These are phyloP conservation scores for Ophiostoma ips DNA, from an alignment of 2,329 filamentous ascomycete genomes.

Conservation along the genomic window DNA sequence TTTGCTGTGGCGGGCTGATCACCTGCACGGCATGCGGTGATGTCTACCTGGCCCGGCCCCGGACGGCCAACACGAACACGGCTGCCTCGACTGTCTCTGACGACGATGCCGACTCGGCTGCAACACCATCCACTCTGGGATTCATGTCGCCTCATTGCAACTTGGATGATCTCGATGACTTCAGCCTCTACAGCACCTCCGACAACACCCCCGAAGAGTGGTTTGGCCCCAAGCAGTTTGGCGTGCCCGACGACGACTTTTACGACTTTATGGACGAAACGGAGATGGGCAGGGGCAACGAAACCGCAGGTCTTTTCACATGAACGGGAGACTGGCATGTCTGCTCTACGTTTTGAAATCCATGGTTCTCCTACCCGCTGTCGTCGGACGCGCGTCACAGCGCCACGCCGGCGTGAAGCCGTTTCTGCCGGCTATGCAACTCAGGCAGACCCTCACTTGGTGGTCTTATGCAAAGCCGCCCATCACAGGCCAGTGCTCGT, in stretches of 20 bases:
- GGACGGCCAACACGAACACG: background rate
- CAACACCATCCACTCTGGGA: background rate
- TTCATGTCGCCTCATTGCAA: background rate
- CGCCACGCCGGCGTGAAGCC: too few relatives aligned
- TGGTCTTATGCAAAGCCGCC: too few relatives aligned
- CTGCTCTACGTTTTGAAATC: too few relatives aligned
- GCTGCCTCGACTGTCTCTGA: background rate
- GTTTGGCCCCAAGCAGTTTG: too few relatives aligned
- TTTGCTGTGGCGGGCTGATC: conserved; percentile 31
- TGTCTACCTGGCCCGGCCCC: conserved; percentile 4
- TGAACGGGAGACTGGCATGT: too few relatives aligned
- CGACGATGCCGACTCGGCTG: background rate
- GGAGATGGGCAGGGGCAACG: background rate
- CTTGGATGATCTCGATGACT: background rate
- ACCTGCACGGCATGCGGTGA: conserved; percentile 19
- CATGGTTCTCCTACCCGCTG: too few relatives aligned
- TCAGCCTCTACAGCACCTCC: background rate
- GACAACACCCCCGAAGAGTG: too few relatives aligned
- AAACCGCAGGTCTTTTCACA: too few relatives aligned
- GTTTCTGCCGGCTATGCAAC: too few relatives aligned
- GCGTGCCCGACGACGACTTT: conserved; percentile 1
- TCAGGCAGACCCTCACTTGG: too few relatives aligned
- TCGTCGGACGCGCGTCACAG: too few relatives aligned
- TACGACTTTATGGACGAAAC: conserved; percentile 11
- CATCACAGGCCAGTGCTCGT: too few relatives aligned